Evolutionary conservation across 2,329 filamentous ascomycete genomes (phyloP), one percentile per base, ranked within the genome.

Genomic region (Xylaria arbuscula): DNA sequence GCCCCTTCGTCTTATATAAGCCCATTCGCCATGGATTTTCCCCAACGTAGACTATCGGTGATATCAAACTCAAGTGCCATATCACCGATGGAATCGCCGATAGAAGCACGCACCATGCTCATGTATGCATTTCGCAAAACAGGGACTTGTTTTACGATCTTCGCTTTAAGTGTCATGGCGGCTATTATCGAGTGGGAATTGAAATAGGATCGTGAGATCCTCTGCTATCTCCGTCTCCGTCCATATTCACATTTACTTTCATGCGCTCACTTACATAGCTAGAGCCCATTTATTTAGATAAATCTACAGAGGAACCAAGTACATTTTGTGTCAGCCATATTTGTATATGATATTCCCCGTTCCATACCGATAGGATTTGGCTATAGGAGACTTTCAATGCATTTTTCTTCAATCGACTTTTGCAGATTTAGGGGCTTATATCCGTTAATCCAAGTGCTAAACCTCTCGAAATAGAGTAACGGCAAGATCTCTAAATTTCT

Each of bases 81-180:
- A 68, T 64, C 66, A 22, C 66, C 66, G 66, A 68, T 38, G 36
- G n/a, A 57, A 22, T 68, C 42, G 34, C 66, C 61, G 66, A 68
- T 38, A 38, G 7, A 56, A 34, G 34, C 4, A 50, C 36, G n/a
- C 9, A 36, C 22, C 3, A 32, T 42, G 28, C 15, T 24, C 22
- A 22, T 55, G 9, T 38, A 6, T n/a, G 6, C 8, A 2, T 5
- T 22, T 3, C 4, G 13, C 1, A 4, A 6, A 48, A 24, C 19
- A 48, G 45, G 9, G 17, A 9, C 19, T 22, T 1, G 5, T 19
- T 47, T 56, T 13, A 11, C 19, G 13, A 8, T n/a, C 36, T 17
- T 10, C 3, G n/a, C 5, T 53, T 13, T 34, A 5, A 34, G 17
- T 47, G 11, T 13, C 6, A 40, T 22, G 24, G 9, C 40, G 13